A percentile compares a stretch with the other conserved stretches of the same genome.
phyloP scores from a whole-genome alignment of 2,329 filamentous ascomycete species.

The Escovopsis sp. region DNA sequence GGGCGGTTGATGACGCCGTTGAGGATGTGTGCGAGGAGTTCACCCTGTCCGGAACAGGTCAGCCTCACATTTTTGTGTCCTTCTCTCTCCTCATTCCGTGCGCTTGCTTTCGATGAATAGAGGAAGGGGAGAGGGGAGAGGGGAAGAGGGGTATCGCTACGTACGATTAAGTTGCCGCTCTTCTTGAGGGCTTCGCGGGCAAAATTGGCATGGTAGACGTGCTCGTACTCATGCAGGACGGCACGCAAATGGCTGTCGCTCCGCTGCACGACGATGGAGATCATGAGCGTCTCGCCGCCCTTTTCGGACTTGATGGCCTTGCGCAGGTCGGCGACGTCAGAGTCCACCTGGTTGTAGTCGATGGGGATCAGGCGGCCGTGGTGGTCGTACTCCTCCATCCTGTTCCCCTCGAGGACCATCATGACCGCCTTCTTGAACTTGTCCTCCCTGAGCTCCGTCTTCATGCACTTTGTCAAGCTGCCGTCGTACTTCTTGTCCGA shows the following conservation, averaged over 20 bases:
- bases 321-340: conserved; percentile 61
- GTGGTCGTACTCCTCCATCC: conserved; percentile 68
- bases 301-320: conserved; percentile 54
- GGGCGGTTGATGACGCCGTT: conserved; percentile 95
- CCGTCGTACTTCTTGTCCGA: conserved; percentile 84
- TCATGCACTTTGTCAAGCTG: conserved; percentile 71
- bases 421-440: conserved; percentile 88
- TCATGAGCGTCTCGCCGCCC: conserved; percentile 78
- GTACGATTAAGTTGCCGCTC: conserved; percentile 81
- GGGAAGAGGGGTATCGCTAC: conserved; percentile 22
- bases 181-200: conserved; percentile 75
- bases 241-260: conserved; percentile 73
- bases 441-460: conserved; percentile 82
- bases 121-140: neutral
- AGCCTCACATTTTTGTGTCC: neutral
- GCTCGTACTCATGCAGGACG: conserved; percentile 63
- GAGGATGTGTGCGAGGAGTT: conserved; percentile 85
- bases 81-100: neutral
- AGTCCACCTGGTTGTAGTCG: conserved; percentile 45
- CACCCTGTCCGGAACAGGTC: conserved; percentile 45
- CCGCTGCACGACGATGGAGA: conserved; percentile 65
- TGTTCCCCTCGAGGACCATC: conserved; percentile 63
- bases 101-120: too few species aligned
- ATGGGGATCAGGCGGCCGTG: conserved; percentile 42
- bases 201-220: conserved; percentile 63